Evolutionary conservation across 2,329 filamentous ascomycete species (phyloP).

Genomic region (Thielaviopsis ethacetica): DNA sequence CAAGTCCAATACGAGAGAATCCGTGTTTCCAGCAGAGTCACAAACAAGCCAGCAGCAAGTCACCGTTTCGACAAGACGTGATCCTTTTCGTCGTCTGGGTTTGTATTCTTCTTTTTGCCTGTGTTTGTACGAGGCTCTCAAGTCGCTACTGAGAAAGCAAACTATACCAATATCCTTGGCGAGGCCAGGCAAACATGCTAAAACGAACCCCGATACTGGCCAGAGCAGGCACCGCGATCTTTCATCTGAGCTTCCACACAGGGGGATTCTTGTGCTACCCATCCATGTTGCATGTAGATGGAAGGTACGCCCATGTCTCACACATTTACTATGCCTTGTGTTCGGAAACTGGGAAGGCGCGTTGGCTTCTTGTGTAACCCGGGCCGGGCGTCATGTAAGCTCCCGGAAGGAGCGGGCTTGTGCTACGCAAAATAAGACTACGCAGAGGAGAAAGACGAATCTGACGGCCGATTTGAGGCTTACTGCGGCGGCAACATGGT

Average conservation of each 20-base stretch:
- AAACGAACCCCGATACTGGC: not conserved
- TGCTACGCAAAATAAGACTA: not conserved
- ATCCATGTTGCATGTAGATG: not conserved
- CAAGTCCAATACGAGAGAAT: not conserved
- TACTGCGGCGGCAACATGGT: too few species aligned
- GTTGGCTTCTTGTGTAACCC: not conserved
- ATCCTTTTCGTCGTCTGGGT: not conserved
- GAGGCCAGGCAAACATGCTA: not conserved
- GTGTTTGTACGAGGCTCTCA: not conserved
- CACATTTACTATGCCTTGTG: too few species aligned
- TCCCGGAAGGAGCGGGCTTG: not conserved
- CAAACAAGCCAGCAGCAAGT: not conserved
- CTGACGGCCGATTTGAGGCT: not conserved
- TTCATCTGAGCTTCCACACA: not conserved
- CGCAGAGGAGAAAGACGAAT: not conserved
- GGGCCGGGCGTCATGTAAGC: not conserved
- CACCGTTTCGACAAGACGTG: not conserved
- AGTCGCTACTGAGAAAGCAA: too few species aligned
- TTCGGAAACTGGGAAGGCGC: not conserved
- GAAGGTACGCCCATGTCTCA: not conserved
- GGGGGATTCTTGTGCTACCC: not conserved
- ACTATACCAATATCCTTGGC: not conserved
- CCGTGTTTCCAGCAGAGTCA: not conserved
- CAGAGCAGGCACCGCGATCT: not conserved
- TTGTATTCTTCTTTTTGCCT: not conserved